Percentiles rank a stretch among this genome's conserved stretches.
phyloP scores from a whole-genome alignment of 2,329 filamentous ascomycete genomes.

The Ceratocystis cubensis region DNA sequence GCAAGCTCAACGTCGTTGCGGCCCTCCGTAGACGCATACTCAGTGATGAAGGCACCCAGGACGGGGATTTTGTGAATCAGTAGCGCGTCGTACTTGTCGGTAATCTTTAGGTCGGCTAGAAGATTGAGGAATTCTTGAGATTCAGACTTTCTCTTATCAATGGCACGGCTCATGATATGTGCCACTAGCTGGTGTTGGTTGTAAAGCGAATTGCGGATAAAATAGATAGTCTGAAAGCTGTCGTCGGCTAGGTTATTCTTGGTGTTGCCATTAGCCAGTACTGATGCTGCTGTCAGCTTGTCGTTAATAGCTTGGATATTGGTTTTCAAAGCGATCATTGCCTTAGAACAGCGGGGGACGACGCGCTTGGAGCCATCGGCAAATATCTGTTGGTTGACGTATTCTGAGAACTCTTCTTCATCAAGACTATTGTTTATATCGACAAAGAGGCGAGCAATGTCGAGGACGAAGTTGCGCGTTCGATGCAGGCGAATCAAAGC shows the following conservation, averaged over 20 bases:
- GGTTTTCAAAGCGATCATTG: slow-evolving; percentile 62
- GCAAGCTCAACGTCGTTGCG: slow-evolving; percentile 55
- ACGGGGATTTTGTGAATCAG: slow-evolving; percentile 72
- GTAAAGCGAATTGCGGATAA: slow-evolving; percentile 65
- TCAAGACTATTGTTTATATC: slow-evolving; percentile 44
- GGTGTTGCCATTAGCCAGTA: slow-evolving; percentile 54
- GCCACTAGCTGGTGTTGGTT: slow-evolving; percentile 83
- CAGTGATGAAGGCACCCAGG: slow-evolving; percentile 61
- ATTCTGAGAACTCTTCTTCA: slow-evolving; percentile 35
- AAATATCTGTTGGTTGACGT: slow-evolving; percentile 46
- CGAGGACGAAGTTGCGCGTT: slow-evolving; percentile 67
- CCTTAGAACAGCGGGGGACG: slow-evolving; percentile 59
- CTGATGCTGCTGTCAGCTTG: slow-evolving; percentile 58
- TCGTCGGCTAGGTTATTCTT: slow-evolving; percentile 42
- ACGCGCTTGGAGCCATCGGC: slow-evolving; percentile 44
- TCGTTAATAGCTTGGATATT: slow-evolving; percentile 69
- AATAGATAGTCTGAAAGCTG: slow-evolving; percentile 63
- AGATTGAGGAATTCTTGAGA: slow-evolving; percentile 62
- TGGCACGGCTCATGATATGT: slow-evolving; percentile 64
- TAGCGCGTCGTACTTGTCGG: slow-evolving; percentile 63
- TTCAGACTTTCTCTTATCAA: slow-evolving; percentile 61
- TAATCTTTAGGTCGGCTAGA: slow-evolving; percentile 51
- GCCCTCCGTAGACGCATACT: slow-evolving; percentile 67
- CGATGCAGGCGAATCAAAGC: slow-evolving; percentile 82
- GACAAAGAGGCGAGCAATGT: slow-evolving; percentile 70